These are phyloP conservation scores for Clarireedia hainanense DNA, from an alignment of 2,329 filamentous ascomycete species.

Conservation along the genomic window DNA sequence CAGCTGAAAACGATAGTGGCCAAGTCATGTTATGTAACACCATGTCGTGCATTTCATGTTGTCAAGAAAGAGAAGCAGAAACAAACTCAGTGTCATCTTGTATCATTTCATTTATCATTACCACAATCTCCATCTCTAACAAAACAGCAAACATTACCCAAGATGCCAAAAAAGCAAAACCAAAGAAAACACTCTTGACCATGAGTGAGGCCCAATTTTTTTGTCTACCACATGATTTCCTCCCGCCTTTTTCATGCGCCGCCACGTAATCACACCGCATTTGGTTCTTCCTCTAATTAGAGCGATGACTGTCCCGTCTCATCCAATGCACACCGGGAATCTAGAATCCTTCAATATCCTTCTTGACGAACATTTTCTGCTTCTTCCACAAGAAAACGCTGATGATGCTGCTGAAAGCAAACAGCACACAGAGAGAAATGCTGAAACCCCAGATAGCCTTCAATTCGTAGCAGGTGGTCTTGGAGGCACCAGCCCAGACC, in stretches of 20 bases:
- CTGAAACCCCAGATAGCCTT: conserved; percentile 83
- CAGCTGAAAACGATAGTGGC: too few relatives aligned
- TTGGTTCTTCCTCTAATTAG: neutral
- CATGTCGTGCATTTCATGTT: too few relatives aligned
- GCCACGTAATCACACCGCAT: neutral
- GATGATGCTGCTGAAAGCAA: conserved; percentile 53
- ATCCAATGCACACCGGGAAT: neutral
- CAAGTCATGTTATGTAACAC: too few relatives aligned
- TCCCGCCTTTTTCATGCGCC: neutral
- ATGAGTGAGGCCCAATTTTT: neutral
- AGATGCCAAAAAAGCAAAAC: neutral
- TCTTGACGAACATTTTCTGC: conserved; percentile 12
- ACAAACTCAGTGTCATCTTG: neutral
- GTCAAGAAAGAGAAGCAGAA: neutral
- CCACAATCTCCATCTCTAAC: neutral
- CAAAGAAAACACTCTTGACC: neutral
- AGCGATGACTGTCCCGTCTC: neutral
- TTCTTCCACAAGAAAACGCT: conserved; percentile 50
- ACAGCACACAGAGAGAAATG: conserved; percentile 69
- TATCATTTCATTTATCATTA: neutral
- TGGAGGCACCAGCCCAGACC: conserved; percentile 43
- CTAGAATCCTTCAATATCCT: conserved; percentile 19
- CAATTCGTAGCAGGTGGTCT: conserved; percentile 69
- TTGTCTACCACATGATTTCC: neutral
- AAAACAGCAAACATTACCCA: neutral